These are phyloP conservation scores for Batkoa obscura DNA, from an alignment of 371 early-diverging fungal species.

Conservation along the genomic window DNA sequence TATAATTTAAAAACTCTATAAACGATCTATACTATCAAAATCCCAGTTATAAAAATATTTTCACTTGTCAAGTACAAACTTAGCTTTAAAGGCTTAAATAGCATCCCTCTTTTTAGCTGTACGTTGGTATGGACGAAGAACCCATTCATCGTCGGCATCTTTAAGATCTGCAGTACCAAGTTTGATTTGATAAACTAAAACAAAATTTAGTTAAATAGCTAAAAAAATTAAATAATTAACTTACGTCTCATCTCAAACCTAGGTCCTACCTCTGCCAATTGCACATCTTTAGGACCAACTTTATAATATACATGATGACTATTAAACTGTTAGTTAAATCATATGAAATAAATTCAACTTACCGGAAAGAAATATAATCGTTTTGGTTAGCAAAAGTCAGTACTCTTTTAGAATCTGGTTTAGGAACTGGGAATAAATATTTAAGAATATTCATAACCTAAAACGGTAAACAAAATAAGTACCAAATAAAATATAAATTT, in stretches of 20 bases:
- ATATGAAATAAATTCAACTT: not conserved
- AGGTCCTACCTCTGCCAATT: constrained; percentile 93
- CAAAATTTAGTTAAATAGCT: not conserved
- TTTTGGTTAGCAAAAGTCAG: constrained; percentile 92
- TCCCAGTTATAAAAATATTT: not conserved
- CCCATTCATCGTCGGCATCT: constrained; percentile 97
- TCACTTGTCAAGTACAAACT: not conserved
- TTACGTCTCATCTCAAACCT: constrained; percentile 91
- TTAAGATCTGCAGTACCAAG: constrained; percentile 86
- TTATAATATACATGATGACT: constrained; percentile 90
- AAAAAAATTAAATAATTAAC: constrained; percentile 8
- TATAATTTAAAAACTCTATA: not conserved
- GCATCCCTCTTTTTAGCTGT: constrained; percentile 81
- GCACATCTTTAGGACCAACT: constrained; percentile 66
- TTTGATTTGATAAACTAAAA: constrained; percentile 75
- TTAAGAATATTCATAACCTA: constrained; percentile 75
- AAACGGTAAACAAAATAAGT: not conserved
- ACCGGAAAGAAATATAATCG: constrained; percentile 92
- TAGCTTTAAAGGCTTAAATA: constrained; percentile 20
- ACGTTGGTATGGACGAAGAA: constrained; percentile 82
- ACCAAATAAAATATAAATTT: not conserved
- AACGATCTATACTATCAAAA: not conserved
- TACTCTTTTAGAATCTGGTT: constrained; percentile 84
- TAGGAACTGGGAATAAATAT: constrained; percentile 92
- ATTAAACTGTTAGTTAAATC: not conserved